A percentile compares a stretch with the other conserved stretches of the same genome.
phyloP scores from a whole-genome alignment of 225 moss, liverwort and hornwort genomes.

The Takakia lepidozioides region DNA sequence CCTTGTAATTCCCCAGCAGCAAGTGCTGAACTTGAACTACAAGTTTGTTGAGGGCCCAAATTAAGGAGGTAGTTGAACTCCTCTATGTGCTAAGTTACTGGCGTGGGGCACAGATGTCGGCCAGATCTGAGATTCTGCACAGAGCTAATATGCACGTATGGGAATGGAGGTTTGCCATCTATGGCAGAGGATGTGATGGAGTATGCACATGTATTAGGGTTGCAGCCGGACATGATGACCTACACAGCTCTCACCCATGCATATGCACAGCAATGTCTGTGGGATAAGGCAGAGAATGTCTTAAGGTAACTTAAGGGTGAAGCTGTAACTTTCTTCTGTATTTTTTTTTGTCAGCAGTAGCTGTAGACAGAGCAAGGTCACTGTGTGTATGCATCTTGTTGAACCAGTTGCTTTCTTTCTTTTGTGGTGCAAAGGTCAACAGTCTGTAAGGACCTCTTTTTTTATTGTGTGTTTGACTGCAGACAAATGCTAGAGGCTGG shows the following conservation, averaged over 20 bases:
- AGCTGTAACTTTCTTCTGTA: no score
- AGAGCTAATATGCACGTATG: slow-evolving; percentile 55
- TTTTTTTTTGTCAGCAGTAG: no score
- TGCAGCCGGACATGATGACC: slow-evolving; percentile 52
- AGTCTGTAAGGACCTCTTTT: no score
- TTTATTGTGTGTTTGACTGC: no score
- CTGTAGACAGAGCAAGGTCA: background rate
- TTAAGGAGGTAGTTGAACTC: no score
- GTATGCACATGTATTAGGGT: slow-evolving; percentile 44
- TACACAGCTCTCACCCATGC: slow-evolving; percentile 62
- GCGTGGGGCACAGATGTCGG: slow-evolving; percentile 54
- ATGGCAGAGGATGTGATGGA: slow-evolving; percentile 50
- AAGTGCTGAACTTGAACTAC: no score
- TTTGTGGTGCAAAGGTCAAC: no score
- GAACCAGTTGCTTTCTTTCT: no score
- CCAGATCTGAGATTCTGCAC: slow-evolving; percentile 61
- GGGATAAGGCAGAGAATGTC: slow-evolving; percentile 53
- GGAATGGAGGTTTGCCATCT: slow-evolving; percentile 40
- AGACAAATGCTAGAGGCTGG: slow-evolving; percentile 51
- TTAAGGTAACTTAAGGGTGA: slow-evolving; percentile 41
- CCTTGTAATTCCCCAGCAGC: no score
- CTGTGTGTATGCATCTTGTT: no score
- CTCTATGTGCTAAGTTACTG: no score
- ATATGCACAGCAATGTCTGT: slow-evolving; percentile 42
- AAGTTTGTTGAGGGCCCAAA: no score